Base-by-base conservation (phyloP, 2,329 filamentous ascomycete species). In the Bipolaris zeicola region DNA sequence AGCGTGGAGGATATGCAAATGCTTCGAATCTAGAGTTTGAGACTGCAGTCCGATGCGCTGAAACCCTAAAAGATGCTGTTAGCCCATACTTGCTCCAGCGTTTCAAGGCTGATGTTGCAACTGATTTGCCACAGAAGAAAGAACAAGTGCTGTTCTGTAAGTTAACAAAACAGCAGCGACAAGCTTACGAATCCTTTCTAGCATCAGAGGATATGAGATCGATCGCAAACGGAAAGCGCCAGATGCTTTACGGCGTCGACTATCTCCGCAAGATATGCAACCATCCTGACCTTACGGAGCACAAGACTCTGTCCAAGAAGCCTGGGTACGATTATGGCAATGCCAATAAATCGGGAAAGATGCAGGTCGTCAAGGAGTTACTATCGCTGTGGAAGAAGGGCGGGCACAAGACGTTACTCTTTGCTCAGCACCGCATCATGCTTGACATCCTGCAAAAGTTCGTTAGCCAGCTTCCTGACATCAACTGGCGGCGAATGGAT, bases 61-160 rank as follows among this genome's bases (percentile, higher is more conserved):
- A 96, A 71, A 95, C 92, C 0, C 79, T 99, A 41, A 97, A 97
- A 69, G 92, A 96, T 64, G 89, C 92, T 0, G 96, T 99, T 65
- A 93, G 90, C 65, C 92, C 94, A 2, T 99, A 97, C 71, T 82
- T 99, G 5, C 82, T 99, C 3, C 94, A 98, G 71, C 87, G 95
- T 7, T 87, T 96, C 72, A 99, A 99, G 77, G 86, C 90, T 1
- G 95, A 99, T 74, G 95, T 99, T 13, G 94, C 95, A 4, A 87
- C 93, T 6, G 94, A 98, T 74, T 80, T 99, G 11, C 95, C 95
- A 0, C 91, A 96, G 76, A 99, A 99, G 82, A 96, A 88, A 48
- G 95, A 99, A 73, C 91, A 96, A 65, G 95, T 99, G 0, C 81
- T 99, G 3, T 98, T 99, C 75, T 98, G 95, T 79, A 96, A 96